These are phyloP conservation scores for Dioscorea cayenensis DNA, from an alignment of 116 monocot species.

Conservation along the genomic window DNA sequence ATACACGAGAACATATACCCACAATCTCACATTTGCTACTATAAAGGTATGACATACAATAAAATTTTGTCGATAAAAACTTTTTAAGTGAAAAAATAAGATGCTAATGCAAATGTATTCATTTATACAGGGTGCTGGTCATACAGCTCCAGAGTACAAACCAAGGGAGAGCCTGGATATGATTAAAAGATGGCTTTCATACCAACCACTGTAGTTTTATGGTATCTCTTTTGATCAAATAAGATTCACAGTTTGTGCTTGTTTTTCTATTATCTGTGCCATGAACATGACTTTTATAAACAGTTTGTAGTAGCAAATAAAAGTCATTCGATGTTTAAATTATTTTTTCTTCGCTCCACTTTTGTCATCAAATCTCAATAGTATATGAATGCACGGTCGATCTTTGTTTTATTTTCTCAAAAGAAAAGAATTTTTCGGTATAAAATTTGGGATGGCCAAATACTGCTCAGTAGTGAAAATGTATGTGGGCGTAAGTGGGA, in stretches of 20 bases:
- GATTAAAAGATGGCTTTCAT: conserved; percentile 34
- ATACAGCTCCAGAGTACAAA: conserved; percentile 36
- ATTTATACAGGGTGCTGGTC: conserved; percentile 30
- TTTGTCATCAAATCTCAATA: too few species aligned
- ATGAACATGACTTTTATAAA: too few species aligned
- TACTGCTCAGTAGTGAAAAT: too few species aligned
- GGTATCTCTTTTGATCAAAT: background rate
- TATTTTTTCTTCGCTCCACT: too few species aligned
- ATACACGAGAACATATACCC: conserved; percentile 41
- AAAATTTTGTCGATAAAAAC: background rate
- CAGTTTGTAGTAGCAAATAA: too few species aligned
- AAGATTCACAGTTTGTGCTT: background rate
- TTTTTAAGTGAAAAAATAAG: background rate
- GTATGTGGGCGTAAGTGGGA: too few species aligned
- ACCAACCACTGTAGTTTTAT: conserved; percentile 14
- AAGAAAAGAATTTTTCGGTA: too few species aligned
- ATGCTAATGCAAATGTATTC: background rate
- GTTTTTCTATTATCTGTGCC: too few species aligned
- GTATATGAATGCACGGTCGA: too few species aligned
- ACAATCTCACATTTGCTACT: conserved; percentile 64
- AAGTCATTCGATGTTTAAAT: too few species aligned
- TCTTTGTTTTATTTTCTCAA: too few species aligned
- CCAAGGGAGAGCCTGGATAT: conserved; percentile 28
- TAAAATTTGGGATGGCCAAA: too few species aligned
- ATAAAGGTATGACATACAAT: conserved; percentile 22